Evolutionary conservation across 371 early-diverging fungal species (phyloP).

Genomic region (Apophysomyces variabilis): DNA sequence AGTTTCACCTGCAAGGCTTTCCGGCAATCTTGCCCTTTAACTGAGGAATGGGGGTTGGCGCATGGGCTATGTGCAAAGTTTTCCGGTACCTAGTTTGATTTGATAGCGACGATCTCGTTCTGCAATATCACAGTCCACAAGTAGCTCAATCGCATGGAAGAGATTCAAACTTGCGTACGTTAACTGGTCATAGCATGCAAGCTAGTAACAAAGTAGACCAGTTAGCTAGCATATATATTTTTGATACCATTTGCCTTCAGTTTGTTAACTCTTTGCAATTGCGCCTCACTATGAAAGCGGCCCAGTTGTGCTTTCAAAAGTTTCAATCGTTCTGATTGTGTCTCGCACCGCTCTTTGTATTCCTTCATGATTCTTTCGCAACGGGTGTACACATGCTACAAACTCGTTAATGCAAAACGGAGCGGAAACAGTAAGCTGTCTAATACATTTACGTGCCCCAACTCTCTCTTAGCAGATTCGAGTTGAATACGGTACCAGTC

Average conservation of each 20-base stretch:
- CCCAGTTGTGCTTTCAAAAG: no score
- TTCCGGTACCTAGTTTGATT: background rate
- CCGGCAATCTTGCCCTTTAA: background rate
- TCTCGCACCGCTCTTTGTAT: no score
- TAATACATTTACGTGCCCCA: conserved; percentile 9
- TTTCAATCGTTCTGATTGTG: no score
- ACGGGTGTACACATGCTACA: background rate
- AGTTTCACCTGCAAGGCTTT: background rate
- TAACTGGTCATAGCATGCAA: background rate
- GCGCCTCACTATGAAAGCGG: no score
- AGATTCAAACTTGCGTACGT: background rate
- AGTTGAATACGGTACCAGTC: conserved; percentile 9
- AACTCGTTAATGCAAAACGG: background rate
- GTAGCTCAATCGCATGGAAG: background rate
- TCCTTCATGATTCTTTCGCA: background rate
- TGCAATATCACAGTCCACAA: background rate
- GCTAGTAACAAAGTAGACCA: background rate
- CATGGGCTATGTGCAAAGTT: no score
- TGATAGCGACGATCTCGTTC: background rate
- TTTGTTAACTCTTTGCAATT: no score
- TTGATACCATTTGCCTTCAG: background rate
- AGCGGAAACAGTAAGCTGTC: background rate
- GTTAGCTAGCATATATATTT: background rate
- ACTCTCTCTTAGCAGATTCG: background rate
- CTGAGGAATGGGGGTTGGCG: background rate